Evolutionary conservation across 2,329 filamentous ascomycete genomes (phyloP), one percentile per base, ranked within the genome.

Genomic region (Myriangium duriaei): DNA sequence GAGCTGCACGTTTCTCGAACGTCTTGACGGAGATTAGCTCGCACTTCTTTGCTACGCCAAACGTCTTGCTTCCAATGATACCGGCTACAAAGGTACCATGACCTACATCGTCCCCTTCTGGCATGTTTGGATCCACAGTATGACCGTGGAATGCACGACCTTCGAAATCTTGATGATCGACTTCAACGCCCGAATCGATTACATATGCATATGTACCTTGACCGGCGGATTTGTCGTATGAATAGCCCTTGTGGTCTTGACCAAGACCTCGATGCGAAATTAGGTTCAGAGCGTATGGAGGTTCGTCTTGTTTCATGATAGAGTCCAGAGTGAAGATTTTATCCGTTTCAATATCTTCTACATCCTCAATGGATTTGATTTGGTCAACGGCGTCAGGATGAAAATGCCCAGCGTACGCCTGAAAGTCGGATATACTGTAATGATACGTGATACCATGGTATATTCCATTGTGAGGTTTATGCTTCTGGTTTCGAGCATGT

Each of bases 31-130:
- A 70, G 37, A 74, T 55, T 30, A 76, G 56, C 38, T 61, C 57
- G 40, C 64, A 66, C 38, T 67, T 67, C 59, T 76, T 76, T 48
- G 74, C 71, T 4, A 78, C 72, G 44, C 76, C 76, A 41, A 72
- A 77, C 2, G 69, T 76, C 38, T 59, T 62, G 21, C 73, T 72
- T 14, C 62, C 76, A 30, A 77, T 69, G 11, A 72, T 79, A 14
- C 72, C 75, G 9, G 72, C 67, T 16, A 76, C 72, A 58, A 79
- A 76, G 40, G 65, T 74, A 29, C 75, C 75, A 55, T 79, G 76
- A 9, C 75, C 75, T 48, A 77, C 72, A 46, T 69, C 63, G 40
- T 64, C 60, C 13, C 51, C 55, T 40, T 57, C 50, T 11, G 40
- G 34, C 4, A 44, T 38, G 42, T 58, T 61, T 4, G 47, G 50